Evolutionary conservation across 768 basidiomycete species (phyloP).

Genomic region (Mycena rosella): DNA sequence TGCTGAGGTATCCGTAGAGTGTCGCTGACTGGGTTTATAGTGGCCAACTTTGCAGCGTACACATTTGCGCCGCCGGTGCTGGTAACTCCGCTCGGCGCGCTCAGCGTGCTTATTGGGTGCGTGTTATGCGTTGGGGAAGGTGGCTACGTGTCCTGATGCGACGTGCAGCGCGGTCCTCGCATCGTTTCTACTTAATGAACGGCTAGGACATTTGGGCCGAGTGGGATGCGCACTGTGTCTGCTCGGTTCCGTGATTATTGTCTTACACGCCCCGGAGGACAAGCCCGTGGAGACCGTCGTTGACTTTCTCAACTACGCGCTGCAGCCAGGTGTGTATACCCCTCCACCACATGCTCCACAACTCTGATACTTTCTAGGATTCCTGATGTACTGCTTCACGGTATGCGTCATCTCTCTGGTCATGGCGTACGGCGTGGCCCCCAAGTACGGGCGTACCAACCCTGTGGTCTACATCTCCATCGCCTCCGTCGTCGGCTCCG

Average conservation of each 20-base stretch:
- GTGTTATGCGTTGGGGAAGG: conserved; percentile 41
- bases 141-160: conserved; percentile 15
- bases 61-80: conserved; percentile 98
- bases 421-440: conserved; percentile 90
- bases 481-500: conserved; percentile 94
- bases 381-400: conserved; percentile 90
- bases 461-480: conserved; percentile 96
- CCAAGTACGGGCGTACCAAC: conserved; percentile 87
- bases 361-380: conserved; percentile 64
- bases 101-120: conserved; percentile 96
- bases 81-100: conserved; percentile 97
- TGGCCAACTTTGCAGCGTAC: conserved; percentile 95
- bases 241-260: conserved; percentile 92
- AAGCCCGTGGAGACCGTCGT: conserved; percentile 94
- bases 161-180: conserved; percentile 88
- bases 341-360: neutral
- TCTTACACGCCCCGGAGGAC: conserved; percentile 97
- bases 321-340: conserved; percentile 82
- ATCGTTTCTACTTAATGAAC: conserved; percentile 92
- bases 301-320: conserved; percentile 91
- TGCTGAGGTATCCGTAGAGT: neutral
- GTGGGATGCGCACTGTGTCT: conserved; percentile 88
- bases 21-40: conserved; percentile 48
- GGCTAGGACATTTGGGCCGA: conserved; percentile 92
- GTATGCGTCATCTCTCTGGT: conserved; percentile 84